A percentile compares a stretch with the other conserved stretches of the same genome.
These are phyloP conservation scores for Neurospora sp. DNA, from an alignment of 495 filamentous ascomycete genomes.

Conservation along the genomic window DNA sequence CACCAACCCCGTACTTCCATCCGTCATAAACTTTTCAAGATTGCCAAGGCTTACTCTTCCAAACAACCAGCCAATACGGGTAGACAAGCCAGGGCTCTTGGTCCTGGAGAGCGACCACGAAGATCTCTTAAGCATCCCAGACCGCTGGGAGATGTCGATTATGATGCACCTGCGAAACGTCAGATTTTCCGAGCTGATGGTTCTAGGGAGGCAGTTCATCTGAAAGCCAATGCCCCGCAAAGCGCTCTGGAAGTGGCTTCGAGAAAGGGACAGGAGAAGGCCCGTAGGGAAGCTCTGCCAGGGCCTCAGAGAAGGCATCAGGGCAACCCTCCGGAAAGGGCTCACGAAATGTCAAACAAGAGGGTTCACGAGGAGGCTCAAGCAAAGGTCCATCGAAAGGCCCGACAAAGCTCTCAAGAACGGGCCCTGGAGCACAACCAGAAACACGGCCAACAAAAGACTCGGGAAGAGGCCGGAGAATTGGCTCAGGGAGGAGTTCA, in stretches of 20 bases:
- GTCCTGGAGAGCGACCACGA: not conserved
- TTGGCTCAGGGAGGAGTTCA: not conserved
- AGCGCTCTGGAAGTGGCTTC: not conserved
- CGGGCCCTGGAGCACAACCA: not conserved
- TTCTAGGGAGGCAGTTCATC: not conserved
- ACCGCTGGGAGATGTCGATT: not conserved
- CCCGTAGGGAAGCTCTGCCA: not conserved
- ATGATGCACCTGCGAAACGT: not conserved
- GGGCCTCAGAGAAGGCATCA: not conserved
- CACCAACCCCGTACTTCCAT: not conserved
- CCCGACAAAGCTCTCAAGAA: not conserved
- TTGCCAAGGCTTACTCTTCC: not conserved
- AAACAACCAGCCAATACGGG: not conserved
- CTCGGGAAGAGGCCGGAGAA: not conserved
- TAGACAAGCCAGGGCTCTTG: not conserved
- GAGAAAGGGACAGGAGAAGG: not conserved
- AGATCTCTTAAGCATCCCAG: not conserved
- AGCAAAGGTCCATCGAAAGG: not conserved
- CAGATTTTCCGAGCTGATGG: not conserved
- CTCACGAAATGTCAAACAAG: not conserved
- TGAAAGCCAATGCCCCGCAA: not conserved
- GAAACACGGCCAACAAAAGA: not conserved
- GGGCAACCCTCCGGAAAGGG: not conserved
- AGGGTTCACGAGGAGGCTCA: not conserved
- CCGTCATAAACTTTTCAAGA: not conserved